These are phyloP conservation scores for Hymenoscyphus fructigenus DNA, from an alignment of 2,329 filamentous ascomycete species.

Conservation along the genomic window DNA sequence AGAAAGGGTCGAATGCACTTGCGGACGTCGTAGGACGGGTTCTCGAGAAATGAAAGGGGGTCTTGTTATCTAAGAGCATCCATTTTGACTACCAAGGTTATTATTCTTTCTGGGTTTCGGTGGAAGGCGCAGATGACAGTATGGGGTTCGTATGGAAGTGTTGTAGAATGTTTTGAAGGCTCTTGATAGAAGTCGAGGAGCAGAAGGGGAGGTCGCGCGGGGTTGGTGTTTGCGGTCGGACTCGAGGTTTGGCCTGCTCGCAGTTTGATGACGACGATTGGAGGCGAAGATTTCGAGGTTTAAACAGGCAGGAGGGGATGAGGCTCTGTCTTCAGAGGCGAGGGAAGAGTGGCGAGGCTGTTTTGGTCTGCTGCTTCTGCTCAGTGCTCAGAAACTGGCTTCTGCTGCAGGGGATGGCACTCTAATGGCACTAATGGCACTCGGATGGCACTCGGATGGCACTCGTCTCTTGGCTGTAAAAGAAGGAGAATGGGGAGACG, in stretches of 20 bases:
- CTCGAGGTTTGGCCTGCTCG: neutral
- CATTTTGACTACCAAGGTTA: neutral
- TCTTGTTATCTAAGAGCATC: neutral
- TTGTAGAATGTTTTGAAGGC: too few relatives aligned
- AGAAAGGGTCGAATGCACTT: neutral
- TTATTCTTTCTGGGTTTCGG: neutral
- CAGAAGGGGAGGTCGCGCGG: neutral
- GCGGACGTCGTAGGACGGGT: neutral
- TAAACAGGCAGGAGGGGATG: neutral
- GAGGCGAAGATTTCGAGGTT: neutral
- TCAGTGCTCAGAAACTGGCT: too few relatives aligned
- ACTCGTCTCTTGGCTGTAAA: too few relatives aligned
- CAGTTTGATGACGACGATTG: neutral
- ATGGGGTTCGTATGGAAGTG: neutral
- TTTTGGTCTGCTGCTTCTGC: too few relatives aligned
- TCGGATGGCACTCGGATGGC: too few relatives aligned
- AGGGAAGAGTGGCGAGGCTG: neutral
- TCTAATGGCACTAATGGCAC: too few relatives aligned
- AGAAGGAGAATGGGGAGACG: too few relatives aligned
- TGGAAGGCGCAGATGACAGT: neutral
- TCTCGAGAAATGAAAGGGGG: neutral
- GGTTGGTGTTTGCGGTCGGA: conserved; percentile 1
- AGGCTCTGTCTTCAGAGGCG: neutral
- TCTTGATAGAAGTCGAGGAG: neutral
- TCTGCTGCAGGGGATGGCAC: too few relatives aligned